Evolutionary conservation across 108 stramenopile genomes (phyloP), one percentile per base, ranked within the genome.

Genomic region (Mayamaea pseudoterrestris): DNA sequence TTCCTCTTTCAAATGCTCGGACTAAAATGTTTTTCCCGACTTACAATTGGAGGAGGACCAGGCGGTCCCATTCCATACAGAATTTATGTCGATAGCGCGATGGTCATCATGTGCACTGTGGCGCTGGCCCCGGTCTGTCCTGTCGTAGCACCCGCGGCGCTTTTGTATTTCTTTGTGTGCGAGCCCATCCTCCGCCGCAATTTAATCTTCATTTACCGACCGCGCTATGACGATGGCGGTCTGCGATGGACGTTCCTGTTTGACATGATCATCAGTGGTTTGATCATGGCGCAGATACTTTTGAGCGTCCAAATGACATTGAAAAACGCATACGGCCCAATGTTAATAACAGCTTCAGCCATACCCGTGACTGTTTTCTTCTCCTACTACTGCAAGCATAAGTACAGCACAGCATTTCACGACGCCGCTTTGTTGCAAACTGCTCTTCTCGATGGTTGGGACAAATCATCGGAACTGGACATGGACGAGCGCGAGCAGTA

Each of bases 351-450:
- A 6, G 63, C 71, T 34, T 21, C 69, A 8, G 67, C 84, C 14
- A 50, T 76, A 0, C 44, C 77, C 27, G 77, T 80, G 32, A 82
- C 77, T 5, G 52, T 74, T 35, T 45, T 76, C 21, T 82, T 61
- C 48, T 74, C 71, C 35, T 64, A 54, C 35, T 51, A 50, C 36
- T 50, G 71, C 23, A 56, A 60, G 26, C 70, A 69, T 22, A 50
- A 62, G 9, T 92, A 74, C 47, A 44, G 63, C 42, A 41, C 55
- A 47, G 69, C 84, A 11, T 92, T 80, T 46, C 47, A 70, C 3
- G 90, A 92, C 51, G 73, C 73, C 17, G 84, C 82, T 7, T 50
- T 92, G 39, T 52, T 92, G 27, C 90, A 92, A 54, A 83, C 80
- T 16, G 78, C 81, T 20, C 52, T 82, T 17, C 44, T 92, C 41